Conservation (phyloP, 2,329 filamentous ascomycete genomes). For the Aspergillus felis region DNA sequence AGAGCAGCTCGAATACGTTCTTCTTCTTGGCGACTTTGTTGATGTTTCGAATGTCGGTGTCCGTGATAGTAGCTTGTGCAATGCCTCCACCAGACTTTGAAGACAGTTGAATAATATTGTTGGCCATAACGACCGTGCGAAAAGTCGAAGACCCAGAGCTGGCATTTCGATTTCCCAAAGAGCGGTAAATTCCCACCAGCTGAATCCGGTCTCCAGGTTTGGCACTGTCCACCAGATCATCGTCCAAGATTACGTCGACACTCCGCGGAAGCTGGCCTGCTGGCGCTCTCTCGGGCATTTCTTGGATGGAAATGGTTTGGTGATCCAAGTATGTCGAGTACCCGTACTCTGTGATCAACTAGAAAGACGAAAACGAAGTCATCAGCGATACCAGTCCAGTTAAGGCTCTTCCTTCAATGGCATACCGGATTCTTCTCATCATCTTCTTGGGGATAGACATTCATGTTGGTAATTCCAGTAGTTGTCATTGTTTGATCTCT, state of each 20-base stretch:
- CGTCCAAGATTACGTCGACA: conserved; percentile 94
- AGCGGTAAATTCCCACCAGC: conserved; percentile 92
- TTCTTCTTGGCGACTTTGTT: conserved; percentile 95
- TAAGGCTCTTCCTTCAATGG: neutral
- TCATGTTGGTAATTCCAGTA: conserved; percentile 80
- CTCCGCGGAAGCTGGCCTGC: conserved; percentile 92
- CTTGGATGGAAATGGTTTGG: conserved; percentile 96
- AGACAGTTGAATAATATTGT: conserved; percentile 90
- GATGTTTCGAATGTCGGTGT: conserved; percentile 97
- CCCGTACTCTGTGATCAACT: conserved; percentile 88
- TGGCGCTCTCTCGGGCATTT: conserved; percentile 96
- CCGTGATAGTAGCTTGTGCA: conserved; percentile 86
- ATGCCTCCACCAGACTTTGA: conserved; percentile 95
- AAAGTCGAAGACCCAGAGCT: conserved; percentile 88
- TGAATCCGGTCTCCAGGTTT: conserved; percentile 97
- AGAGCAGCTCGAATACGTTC: conserved; percentile 86
- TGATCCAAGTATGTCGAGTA: conserved; percentile 95
- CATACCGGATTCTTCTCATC: conserved; percentile 78
- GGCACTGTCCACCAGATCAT: conserved; percentile 89
- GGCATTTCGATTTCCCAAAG: conserved; percentile 89
- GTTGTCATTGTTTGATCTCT: conserved; percentile 94
- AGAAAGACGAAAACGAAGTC: neutral
- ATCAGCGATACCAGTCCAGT: conserved; percentile 11
- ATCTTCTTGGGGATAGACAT: conserved; percentile 91
- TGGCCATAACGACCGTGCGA: conserved; percentile 88